Percentiles rank a stretch among this genome's conserved stretches.
phyloP scores from a whole-genome alignment of 75 land plant genomes.

The Selaginella moellendorffii region DNA sequence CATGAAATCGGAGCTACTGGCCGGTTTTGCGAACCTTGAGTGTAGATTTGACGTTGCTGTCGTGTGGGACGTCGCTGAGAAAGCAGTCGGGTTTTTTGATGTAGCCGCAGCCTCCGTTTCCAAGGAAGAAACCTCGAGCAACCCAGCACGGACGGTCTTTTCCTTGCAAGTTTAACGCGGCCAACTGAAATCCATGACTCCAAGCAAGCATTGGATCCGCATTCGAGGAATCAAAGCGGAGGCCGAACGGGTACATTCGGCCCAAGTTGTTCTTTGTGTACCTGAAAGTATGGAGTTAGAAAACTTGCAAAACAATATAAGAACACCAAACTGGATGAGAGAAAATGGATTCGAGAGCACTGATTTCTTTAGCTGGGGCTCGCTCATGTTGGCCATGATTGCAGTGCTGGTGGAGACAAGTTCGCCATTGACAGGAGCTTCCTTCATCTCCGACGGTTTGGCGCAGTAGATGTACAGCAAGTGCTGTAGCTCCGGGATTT shows the following conservation, averaged over 20 bases:
- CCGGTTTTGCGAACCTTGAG: conserved; percentile 14
- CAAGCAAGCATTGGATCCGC: conserved; percentile 33
- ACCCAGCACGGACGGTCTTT: conserved; percentile 22
- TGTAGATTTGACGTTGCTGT: conserved; percentile 2
- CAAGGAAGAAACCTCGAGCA: conserved; percentile 14
- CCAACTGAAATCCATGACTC: conserved; percentile 29
- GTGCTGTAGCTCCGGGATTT: conserved; percentile 18
- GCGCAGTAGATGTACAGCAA: conserved; percentile 25
- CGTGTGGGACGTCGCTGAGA: conserved; percentile 7
- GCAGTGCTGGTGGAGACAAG: conserved; percentile 17
- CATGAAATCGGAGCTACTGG: not conserved
- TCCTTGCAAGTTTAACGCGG: conserved; percentile 27
- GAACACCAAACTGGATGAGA: conserved; percentile 17
- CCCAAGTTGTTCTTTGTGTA: conserved; percentile 24
- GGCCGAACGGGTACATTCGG: conserved; percentile 27
- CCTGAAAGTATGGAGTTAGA: conserved; percentile 2
- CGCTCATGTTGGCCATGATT: conserved; percentile 33
- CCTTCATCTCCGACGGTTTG: conserved; percentile 26
- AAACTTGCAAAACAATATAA: not conserved
- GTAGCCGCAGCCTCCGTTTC: conserved; percentile 23
- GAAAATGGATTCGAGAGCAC: conserved; percentile 14
- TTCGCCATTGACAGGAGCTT: conserved; percentile 18
- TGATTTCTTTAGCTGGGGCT: conserved; percentile 23
- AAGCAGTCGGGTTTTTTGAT: conserved; percentile 21
- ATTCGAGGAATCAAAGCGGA: conserved; percentile 31